Evolutionary conservation across 305 asterid genomes (phyloP).

Genomic region (Fraxinus greggii): DNA sequence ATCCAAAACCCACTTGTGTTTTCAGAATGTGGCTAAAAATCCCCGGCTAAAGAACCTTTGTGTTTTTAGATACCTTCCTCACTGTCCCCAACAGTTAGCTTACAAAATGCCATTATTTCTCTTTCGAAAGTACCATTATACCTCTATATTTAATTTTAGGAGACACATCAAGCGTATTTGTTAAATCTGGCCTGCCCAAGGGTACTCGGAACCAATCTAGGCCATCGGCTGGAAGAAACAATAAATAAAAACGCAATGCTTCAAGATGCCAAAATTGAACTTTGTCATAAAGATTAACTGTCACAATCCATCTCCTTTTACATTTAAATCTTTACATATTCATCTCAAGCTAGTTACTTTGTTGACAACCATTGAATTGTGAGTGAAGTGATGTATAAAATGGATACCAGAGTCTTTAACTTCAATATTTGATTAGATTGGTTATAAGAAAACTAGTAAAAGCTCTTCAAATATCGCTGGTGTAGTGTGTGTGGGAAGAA

Average conservation of each 20-base stretch:
- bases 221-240: constrained; percentile 3
- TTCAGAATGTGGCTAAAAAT: background rate
- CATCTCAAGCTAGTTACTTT: background rate
- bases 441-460: background rate
- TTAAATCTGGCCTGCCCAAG: background rate
- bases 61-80: background rate
- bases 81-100: background rate
- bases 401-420: background rate
- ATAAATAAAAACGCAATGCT: constrained; percentile 9
- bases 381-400: background rate
- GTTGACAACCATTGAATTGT: background rate
- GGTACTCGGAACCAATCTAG: background rate
- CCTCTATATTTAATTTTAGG: background rate
- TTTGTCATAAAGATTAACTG: background rate
- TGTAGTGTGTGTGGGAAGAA: background rate
- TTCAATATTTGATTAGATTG: background rate
- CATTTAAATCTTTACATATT: background rate
- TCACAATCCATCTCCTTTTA: background rate
- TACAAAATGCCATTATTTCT: background rate
- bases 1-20: background rate
- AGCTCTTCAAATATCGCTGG: background rate
- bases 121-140: background rate
- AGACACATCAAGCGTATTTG: background rate
- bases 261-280: background rate
- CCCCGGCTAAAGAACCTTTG: background rate